Conservation (phyloP, 768 basidiomycete genomes). For the Rossbeevera mucosa region DNA sequence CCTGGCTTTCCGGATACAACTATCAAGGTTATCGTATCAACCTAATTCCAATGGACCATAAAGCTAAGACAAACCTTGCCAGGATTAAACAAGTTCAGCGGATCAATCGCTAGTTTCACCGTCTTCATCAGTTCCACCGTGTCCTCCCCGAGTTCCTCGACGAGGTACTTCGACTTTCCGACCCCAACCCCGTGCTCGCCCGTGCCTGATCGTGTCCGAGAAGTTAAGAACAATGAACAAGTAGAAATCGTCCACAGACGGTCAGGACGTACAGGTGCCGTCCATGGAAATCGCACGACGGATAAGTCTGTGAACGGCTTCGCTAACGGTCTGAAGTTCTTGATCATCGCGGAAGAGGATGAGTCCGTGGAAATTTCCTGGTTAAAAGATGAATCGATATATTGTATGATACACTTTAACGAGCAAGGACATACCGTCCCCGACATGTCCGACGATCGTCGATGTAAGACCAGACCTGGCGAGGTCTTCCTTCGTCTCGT, state of each 20-base stretch:
- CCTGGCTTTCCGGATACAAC: slow-evolving; percentile 16
- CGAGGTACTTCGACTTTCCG: slow-evolving; percentile 80
- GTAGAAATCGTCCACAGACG: neutral
- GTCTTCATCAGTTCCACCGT: slow-evolving; percentile 83
- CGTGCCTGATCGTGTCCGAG: slow-evolving; percentile 44
- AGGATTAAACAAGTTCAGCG: slow-evolving; percentile 79
- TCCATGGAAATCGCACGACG: slow-evolving; percentile 68
- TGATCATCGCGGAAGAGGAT: slow-evolving; percentile 56
- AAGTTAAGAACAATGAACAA: neutral
- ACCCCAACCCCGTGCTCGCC: slow-evolving; percentile 88
- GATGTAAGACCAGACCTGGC: slow-evolving; percentile 49
- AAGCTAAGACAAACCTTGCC: slow-evolving; percentile 50
- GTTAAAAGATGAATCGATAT: neutral
- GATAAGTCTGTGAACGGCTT: slow-evolving; percentile 66
- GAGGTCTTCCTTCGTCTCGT: slow-evolving; percentile 79
- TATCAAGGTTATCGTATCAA: neutral
- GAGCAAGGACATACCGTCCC: slow-evolving; percentile 55
- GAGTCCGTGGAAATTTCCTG: slow-evolving; percentile 46
- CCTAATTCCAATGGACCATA: neutral
- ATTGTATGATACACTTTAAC: neutral
- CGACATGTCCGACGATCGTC: slow-evolving; percentile 81
- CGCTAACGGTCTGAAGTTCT: slow-evolving; percentile 50
- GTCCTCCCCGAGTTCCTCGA: slow-evolving; percentile 75
- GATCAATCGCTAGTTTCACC: slow-evolving; percentile 79
- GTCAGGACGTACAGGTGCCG: slow-evolving; percentile 59